Percentiles rank a stretch among this genome's conserved stretches.
Evolutionary conservation across 2,329 filamentous ascomycete species (phyloP).

Genomic region (Lasiodiplodia theobromae): DNA sequence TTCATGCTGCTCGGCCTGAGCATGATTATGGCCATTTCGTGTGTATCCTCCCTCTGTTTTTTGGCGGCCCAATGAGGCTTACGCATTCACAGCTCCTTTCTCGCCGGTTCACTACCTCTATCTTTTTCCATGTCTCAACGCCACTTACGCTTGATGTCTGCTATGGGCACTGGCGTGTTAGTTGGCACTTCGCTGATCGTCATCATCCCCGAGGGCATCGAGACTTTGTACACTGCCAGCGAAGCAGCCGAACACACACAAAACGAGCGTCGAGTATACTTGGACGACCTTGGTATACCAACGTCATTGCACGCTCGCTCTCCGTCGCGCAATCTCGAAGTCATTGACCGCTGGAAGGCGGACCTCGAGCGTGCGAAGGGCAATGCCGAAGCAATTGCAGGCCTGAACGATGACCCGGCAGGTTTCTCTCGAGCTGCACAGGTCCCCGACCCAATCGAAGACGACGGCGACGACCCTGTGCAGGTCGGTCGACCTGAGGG

Average conservation of each 20-base stretch:
- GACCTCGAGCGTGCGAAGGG: constrained; percentile 11
- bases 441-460: constrained; percentile 43
- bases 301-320: constrained; percentile 3
- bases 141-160: constrained; percentile 87
- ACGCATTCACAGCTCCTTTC: constrained; percentile 75
- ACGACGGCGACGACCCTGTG: constrained; percentile 46
- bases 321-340: constrained; percentile 6
- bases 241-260: constrained; percentile 8
- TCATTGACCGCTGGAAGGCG: constrained; percentile 13
- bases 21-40: constrained; percentile 71
- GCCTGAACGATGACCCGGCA: constrained; percentile 8
- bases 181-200: constrained; percentile 96
- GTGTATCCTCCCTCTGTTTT: constrained; percentile 36
- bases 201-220: constrained; percentile 95
- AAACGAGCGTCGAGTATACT: constrained; percentile 3
- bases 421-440: constrained; percentile 8
- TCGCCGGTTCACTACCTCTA: constrained; percentile 88
- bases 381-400: constrained; percentile 5
- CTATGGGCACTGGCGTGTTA: constrained; percentile 89
- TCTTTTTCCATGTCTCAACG: constrained; percentile 87
- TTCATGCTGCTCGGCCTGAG: constrained; percentile 70
- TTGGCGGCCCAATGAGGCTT: not conserved
- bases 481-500: constrained; percentile 44
- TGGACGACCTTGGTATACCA: constrained; percentile 5
- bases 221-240: constrained; percentile 76